phyloP scores from a whole-genome alignment of 305 asterid species.

The Nicotiana rustica region DNA sequence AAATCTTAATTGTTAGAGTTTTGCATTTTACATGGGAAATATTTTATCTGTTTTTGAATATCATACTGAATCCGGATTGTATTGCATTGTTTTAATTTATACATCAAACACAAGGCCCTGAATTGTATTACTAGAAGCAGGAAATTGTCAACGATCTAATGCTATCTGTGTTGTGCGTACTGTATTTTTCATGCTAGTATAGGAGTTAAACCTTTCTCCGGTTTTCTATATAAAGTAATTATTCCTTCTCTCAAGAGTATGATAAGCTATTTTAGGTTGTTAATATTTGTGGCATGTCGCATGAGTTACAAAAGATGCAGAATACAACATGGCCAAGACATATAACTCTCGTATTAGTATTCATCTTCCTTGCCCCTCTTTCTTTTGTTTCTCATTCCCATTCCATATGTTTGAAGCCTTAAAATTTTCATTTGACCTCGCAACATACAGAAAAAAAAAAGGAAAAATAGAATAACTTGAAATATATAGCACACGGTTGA shows the following conservation, averaged over 20 bases:
- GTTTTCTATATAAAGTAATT: slow-evolving; percentile 11
- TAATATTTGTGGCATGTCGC: slow-evolving; percentile 12
- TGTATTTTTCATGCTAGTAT: background rate
- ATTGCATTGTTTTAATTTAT: background rate
- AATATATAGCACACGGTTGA: background rate
- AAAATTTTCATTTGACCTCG: background rate
- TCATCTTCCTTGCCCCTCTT: background rate
- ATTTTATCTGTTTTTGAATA: background rate
- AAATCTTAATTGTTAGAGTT: background rate
- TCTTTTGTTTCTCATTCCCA: background rate
- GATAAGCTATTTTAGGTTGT: background rate
- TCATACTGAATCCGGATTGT: background rate
- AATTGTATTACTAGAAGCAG: slow-evolving; percentile 1
- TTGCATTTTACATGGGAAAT: background rate
- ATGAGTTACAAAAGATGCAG: background rate
- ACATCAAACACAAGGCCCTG: background rate
- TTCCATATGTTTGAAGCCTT: background rate
- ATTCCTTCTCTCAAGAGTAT: slow-evolving; percentile 24
- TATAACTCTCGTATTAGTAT: background rate
- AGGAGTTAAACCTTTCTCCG: background rate
- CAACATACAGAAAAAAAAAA: background rate
- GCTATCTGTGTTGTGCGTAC: background rate
- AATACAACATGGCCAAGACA: slow-evolving; percentile 14
- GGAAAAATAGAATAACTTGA: background rate
- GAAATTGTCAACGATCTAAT: background rate